A percentile compares a stretch with the other conserved stretches of the same genome.
Evolutionary conservation across 176 grass and related monocot species (phyloP).

Genomic region (Aegilops tauschii): DNA sequence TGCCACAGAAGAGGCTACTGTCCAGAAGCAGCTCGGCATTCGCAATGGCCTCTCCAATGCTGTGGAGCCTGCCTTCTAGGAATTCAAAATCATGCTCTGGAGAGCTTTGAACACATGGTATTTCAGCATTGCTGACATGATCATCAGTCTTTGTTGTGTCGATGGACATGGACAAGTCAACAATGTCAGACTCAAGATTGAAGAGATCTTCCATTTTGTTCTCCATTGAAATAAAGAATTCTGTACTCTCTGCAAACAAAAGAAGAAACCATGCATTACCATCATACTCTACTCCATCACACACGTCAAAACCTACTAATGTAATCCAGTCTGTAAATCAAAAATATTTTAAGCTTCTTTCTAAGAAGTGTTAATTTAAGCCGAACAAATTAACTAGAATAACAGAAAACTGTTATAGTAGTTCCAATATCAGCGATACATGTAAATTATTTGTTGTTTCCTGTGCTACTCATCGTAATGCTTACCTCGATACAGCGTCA

Average conservation of each 20-base stretch:
- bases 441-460: not conserved
- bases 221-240: conserved; percentile 26
- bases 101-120: not conserved
- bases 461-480: not conserved
- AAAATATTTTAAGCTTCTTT: not conserved
- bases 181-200: conserved; percentile 46
- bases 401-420: not conserved
- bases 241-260: conserved; percentile 35
- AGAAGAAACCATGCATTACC: not conserved
- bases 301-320: not conserved
- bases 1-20: not conserved
- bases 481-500: not conserved
- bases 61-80: conserved; percentile 44
- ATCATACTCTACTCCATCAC: not conserved
- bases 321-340: not conserved
- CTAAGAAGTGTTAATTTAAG: not conserved
- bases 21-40: conserved; percentile 54
- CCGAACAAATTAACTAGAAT: not conserved
- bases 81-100: conserved; percentile 32
- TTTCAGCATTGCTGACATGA: not conserved
- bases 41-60: conserved; percentile 40
- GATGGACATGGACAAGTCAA: conserved; percentile 19
- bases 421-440: not conserved
- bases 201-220: conserved; percentile 49
- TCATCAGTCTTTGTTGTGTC: conserved; percentile 3